Evolutionary conservation across 345 rosid genomes (phyloP).

Genomic region (Gynandropsis gynandra): DNA sequence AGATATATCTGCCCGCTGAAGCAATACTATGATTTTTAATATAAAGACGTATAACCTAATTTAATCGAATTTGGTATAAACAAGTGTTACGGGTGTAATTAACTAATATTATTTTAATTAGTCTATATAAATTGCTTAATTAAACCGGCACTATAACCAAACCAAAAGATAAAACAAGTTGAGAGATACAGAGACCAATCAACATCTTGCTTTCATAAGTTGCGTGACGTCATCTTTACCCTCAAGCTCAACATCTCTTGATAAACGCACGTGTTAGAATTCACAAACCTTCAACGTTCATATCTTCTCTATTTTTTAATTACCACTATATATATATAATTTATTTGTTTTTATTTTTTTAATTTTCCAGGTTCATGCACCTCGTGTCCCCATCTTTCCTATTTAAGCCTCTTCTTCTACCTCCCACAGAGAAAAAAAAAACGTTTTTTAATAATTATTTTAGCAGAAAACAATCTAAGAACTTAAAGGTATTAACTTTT

Average conservation of each 20-base stretch:
- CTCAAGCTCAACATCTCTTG: slow-evolving; percentile 18
- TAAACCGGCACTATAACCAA: too few species aligned
- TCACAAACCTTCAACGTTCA: slow-evolving; percentile 28
- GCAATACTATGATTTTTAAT: too few species aligned
- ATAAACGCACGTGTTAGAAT: slow-evolving; percentile 28
- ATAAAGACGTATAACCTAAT: too few species aligned
- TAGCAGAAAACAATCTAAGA: background rate
- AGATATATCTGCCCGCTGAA: too few species aligned
- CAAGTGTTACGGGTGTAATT: too few species aligned
- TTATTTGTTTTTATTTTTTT: slow-evolving; percentile 9
- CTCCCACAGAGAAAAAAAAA: background rate
- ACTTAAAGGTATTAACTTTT: background rate
- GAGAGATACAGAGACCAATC: slow-evolving; percentile 23
- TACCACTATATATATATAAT: slow-evolving; percentile 10
- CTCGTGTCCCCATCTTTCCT: slow-evolving; percentile 8
- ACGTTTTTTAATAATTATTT: slow-evolving; percentile 8
- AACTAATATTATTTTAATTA: too few species aligned
- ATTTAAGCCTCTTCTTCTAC: slow-evolving; percentile 4
- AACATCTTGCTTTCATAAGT: slow-evolving; percentile 23
- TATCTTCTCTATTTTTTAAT: slow-evolving; percentile 17
- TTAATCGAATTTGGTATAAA: too few species aligned
- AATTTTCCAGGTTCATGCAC: slow-evolving; percentile 28
- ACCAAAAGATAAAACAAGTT: slow-evolving; percentile 11
- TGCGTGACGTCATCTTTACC: slow-evolving; percentile 23
- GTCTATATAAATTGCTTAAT: too few species aligned